Percentiles rank a stretch among this genome's conserved stretches.
These are phyloP conservation scores for Articulospora tetracladia DNA, from an alignment of 495 filamentous ascomycete species.

Conservation along the genomic window DNA sequence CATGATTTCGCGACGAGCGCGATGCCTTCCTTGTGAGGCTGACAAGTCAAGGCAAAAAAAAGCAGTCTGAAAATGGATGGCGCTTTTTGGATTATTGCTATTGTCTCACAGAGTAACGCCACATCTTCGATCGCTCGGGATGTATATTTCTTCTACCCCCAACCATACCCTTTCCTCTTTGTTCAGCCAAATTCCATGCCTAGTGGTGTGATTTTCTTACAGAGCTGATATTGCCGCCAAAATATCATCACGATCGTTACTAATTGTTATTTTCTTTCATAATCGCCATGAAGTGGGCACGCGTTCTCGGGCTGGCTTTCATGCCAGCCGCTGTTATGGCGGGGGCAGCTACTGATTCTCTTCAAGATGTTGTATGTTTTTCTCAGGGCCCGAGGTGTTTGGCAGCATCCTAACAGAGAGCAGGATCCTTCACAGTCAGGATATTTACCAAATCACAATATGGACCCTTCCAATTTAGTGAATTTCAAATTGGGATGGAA, in stretches of 20 bases:
- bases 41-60: neutral
- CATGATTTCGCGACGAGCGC: neutral
- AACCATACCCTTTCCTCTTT: neutral
- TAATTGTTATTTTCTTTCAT: neutral
- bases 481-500: neutral
- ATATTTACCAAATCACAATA: slow-evolving; percentile 22
- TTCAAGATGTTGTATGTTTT: slow-evolving; percentile 2
- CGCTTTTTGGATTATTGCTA: neutral
- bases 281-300: neutral
- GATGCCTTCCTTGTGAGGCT: neutral
- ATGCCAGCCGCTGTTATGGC: neutral
- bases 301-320: neutral
- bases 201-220: neutral
- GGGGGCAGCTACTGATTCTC: neutral
- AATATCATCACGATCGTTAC: neutral
- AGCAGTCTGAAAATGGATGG: neutral
- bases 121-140: neutral
- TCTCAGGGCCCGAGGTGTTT: neutral
- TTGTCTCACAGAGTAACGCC: neutral
- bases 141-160: neutral
- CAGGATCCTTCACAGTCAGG: slow-evolving; percentile 21
- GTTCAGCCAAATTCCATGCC: neutral
- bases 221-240: neutral
- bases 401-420: neutral
- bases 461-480: slow-evolving; percentile 7